A percentile compares a stretch with the other conserved stretches of the same genome.
These are phyloP conservation scores for Mycena vitilis DNA, from an alignment of 768 basidiomycete genomes.

Conservation along the genomic window DNA sequence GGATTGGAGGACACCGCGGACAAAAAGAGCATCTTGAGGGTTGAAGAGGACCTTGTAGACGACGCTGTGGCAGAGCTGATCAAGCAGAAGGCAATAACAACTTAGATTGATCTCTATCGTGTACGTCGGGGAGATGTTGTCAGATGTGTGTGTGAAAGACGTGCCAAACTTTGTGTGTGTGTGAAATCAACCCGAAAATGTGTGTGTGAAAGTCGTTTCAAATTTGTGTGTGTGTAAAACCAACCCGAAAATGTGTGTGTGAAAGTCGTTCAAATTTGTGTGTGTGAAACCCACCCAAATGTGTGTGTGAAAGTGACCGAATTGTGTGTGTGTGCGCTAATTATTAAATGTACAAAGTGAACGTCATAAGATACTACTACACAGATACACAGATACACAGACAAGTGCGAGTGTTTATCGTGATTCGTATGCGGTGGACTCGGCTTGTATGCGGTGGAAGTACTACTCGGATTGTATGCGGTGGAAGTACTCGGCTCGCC, in stretches of 20 bases:
- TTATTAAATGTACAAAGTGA: slow-evolving; percentile 30
- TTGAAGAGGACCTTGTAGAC: slow-evolving; percentile 16
- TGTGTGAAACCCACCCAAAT: neutral
- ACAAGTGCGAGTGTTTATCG: too few relatives aligned
- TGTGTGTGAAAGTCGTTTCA: too few relatives aligned
- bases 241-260: neutral
- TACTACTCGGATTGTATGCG: too few relatives aligned
- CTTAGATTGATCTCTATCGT: neutral
- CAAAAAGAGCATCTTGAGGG: slow-evolving; percentile 8
- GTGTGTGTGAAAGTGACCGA: slow-evolving; percentile 1
- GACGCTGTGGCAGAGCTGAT: neutral
- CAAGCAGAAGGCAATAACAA: neutral
- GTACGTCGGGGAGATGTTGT: neutral
- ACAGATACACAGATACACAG: too few relatives aligned
- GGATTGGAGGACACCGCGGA: slow-evolving; percentile 4
- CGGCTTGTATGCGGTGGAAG: too few relatives aligned
- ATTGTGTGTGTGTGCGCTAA: slow-evolving; percentile 15
- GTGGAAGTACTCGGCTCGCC: too few relatives aligned
- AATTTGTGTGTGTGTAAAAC: too few relatives aligned
- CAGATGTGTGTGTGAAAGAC: neutral
- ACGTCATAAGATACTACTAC: too few relatives aligned
- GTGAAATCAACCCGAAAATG: neutral
- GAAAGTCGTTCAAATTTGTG: neutral
- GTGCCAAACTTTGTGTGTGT: slow-evolving; percentile 1
- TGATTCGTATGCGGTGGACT: too few relatives aligned